phyloP scores from a whole-genome alignment of 2,329 filamentous ascomycete genomes.

The Fusarium cicatricum region DNA sequence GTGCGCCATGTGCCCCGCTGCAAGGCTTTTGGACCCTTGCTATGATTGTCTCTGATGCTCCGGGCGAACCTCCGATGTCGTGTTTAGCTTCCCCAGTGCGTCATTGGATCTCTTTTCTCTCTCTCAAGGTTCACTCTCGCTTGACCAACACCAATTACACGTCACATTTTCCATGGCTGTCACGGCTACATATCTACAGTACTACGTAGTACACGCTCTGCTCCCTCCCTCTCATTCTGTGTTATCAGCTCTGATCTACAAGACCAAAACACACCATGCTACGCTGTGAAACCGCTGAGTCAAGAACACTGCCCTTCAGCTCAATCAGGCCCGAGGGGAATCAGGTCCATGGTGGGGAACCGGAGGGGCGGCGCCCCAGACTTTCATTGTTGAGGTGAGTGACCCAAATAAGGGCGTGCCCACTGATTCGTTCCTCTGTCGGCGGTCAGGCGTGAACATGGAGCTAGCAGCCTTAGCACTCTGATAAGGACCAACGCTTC shows the following conservation, averaged over 20 bases:
- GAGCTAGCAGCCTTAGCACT: conserved; percentile 15
- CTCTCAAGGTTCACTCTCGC: background rate
- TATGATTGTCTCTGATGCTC: background rate
- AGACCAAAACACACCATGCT: too few relatives aligned
- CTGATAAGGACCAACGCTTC: conserved; percentile 24
- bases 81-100: conserved; percentile 10
- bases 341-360: background rate
- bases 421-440: conserved; percentile 21
- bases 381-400: conserved; percentile 32
- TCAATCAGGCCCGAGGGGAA: conserved; percentile 3
- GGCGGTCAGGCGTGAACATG: conserved; percentile 22
- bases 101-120: background rate
- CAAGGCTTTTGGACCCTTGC: conserved; percentile 30
- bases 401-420: conserved; percentile 1
- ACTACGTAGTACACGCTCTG: too few relatives aligned
- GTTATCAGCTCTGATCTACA: too few relatives aligned
- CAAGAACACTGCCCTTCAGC: conserved; percentile 5
- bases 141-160: conserved; percentile 33
- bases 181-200: too few relatives aligned
- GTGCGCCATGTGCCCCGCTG: conserved; percentile 25
- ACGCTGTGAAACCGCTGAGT: too few relatives aligned
- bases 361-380: background rate
- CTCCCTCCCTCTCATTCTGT: background rate
- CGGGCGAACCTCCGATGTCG: conserved; percentile 31
- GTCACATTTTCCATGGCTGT: conserved; percentile 1